Conservation (phyloP, 2,329 filamentous ascomycete genomes). For the Cladosporium cucumerinum region DNA sequence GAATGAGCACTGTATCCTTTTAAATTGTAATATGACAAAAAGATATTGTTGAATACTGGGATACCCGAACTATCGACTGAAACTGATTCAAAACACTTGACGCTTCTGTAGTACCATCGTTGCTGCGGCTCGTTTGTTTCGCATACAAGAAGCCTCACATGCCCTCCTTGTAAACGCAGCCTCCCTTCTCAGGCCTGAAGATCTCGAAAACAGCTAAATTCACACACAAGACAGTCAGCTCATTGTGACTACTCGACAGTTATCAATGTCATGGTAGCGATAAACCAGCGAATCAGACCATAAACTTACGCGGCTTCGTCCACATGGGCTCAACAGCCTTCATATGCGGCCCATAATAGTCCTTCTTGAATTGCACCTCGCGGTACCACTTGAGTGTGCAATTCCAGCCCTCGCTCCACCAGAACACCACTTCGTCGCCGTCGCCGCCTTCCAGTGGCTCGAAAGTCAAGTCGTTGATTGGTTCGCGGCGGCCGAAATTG, state of each 20-base stretch:
- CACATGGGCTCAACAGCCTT: conserved; percentile 41
- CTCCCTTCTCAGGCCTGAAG: background rate
- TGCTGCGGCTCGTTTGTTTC: background rate
- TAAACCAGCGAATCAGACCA: background rate
- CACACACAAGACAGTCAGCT: background rate
- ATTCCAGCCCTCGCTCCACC: conserved; percentile 25
- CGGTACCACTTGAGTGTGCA: conserved; percentile 17
- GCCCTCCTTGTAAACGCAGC: conserved; percentile 7
- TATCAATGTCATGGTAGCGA: background rate
- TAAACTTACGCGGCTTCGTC: conserved; percentile 38
- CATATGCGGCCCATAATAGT: conserved; percentile 44
- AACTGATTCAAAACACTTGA: background rate
- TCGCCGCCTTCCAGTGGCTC: background rate
- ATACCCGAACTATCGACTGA: background rate
- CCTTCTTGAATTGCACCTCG: conserved; percentile 29
- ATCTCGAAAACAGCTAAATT: conserved; percentile 7
- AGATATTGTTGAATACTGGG: background rate
- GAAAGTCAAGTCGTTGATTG: background rate
- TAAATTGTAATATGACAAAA: background rate
- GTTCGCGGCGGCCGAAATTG: conserved; percentile 13
- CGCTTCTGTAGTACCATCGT: background rate
- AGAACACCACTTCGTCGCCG: conserved; percentile 14
- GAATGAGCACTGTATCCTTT: background rate
- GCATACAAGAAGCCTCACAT: background rate
- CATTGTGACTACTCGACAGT: too few relatives aligned